Base-by-base conservation (phyloP, 768 basidiomycete genomes). In the Lactarius trivialis region DNA sequence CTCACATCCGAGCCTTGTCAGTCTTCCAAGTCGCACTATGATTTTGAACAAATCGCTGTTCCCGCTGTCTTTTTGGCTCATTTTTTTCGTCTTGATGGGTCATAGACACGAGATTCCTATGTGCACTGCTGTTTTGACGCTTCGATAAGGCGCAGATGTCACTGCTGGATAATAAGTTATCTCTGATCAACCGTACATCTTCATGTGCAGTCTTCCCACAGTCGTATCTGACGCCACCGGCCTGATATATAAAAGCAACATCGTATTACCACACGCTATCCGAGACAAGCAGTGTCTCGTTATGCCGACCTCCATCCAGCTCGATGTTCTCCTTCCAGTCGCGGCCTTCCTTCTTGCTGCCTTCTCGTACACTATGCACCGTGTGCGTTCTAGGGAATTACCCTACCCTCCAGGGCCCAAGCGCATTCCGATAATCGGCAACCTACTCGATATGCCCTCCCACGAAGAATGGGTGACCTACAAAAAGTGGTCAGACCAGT, bases 341-440 rank as follows among this genome's bases (percentile, higher is more conserved):
- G 21, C 33, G 3, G 53, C 53, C n/a, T 7, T 53, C 34, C 21
- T 54, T 21, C 50, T 32, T 15, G n/a, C 52, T 45, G 17, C 33
- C 28, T 9, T 54, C 30, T 11, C 33, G n/a, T 54, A 54, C 34
- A 26, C 24, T 12, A 14, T 15, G 5, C 32, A 9, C 53, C 19
- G 6, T 28, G 43, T n/a, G 52, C 51, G 52, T 17, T 37, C 48
- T 28, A 24, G 39, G 9, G 19, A 33, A 8, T 45, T 55, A 15
- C 51, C 17, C n/a, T 37, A 52, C 28, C 65, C 65, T 15, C 65
- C 65, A 4, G 62, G 65, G 3, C 65, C 65, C 19, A n/a, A 30
- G 14, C 39, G 62, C 34, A 28, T 41, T 26, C 65, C 65, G 7
- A 26, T 66, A 6, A 56, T 60, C 12, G 58, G 53, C 8, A 64